Conservation (phyloP, 805 yeast species). For the Pichia thaimueangensis region DNA sequence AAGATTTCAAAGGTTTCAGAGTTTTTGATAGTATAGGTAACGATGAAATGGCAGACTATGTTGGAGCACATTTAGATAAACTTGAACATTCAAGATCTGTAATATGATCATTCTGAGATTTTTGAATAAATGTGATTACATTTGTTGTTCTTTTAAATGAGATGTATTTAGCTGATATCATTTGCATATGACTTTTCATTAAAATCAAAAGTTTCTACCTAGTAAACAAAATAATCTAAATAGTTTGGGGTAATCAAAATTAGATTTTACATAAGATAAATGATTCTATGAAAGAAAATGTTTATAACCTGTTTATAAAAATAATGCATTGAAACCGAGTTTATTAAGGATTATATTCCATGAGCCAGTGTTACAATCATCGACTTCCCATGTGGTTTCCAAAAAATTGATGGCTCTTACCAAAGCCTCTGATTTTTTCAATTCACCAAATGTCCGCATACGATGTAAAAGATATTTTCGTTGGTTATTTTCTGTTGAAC, state of each 20-base stretch:
- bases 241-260: too few relatives aligned
- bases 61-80: slow-evolving; percentile 14
- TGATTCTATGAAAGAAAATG: too few relatives aligned
- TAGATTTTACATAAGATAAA: too few relatives aligned
- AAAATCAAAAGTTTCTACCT: too few relatives aligned
- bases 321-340: not conserved
- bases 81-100: not conserved
- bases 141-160: too few relatives aligned
- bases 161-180: too few relatives aligned
- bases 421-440: slow-evolving; percentile 7
- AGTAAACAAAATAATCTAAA: too few relatives aligned
- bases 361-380: not conserved
- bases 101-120: not conserved
- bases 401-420: slow-evolving; percentile 9
- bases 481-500: slow-evolving; percentile 3
- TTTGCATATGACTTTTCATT: too few relatives aligned
- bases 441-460: slow-evolving; percentile 9
- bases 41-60: slow-evolving; percentile 23
- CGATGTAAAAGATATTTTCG: slow-evolving; percentile 11
- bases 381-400: slow-evolving; percentile 12
- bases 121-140: too few relatives aligned
- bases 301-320: not conserved
- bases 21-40: slow-evolving; percentile 21
- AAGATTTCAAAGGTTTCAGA: slow-evolving; percentile 25
- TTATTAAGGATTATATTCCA: not conserved